Evolutionary conservation across 495 filamentous ascomycete genomes (phyloP).

Genomic region (Polyplosphaeria fusca): DNA sequence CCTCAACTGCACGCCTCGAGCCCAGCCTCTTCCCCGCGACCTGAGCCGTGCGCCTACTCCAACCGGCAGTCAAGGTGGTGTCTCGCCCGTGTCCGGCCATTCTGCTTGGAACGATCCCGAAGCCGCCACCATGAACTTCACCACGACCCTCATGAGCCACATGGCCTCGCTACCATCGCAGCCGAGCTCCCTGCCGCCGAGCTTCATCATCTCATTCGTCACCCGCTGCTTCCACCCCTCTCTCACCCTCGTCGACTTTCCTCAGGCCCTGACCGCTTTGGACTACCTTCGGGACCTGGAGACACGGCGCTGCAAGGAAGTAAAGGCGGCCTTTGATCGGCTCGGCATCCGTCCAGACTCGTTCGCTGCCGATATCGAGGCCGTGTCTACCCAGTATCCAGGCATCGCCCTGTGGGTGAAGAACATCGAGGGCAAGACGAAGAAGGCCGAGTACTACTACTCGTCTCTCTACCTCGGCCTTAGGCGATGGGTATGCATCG

Average conservation of each 20-base stretch:
- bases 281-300: constrained; percentile 72
- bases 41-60: constrained; percentile 33
- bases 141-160: constrained; percentile 59
- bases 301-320: constrained; percentile 60
- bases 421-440: constrained; percentile 52
- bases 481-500: constrained; percentile 64
- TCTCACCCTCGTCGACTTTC: constrained; percentile 63
- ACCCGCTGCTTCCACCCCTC: constrained; percentile 58
- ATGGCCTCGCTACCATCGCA: constrained; percentile 62
- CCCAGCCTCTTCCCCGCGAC: constrained; percentile 43
- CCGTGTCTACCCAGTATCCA: constrained; percentile 48
- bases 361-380: constrained; percentile 43
- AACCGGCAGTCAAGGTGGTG: constrained; percentile 10
- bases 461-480: constrained; percentile 64
- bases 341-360: constrained; percentile 59
- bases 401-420: constrained; percentile 56
- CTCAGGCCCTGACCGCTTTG: constrained; percentile 65
- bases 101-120: constrained; percentile 41
- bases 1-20: constrained; percentile 60
- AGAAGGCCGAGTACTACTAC: constrained; percentile 60
- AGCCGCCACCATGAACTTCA: constrained; percentile 58
- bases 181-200: constrained; percentile 62
- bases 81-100: constrained; percentile 40
- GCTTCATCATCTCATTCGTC: constrained; percentile 65
- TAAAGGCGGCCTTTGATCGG: constrained; percentile 81